Base-by-base conservation (phyloP, 805 yeast species). In the Kodamaea restingae region DNA sequence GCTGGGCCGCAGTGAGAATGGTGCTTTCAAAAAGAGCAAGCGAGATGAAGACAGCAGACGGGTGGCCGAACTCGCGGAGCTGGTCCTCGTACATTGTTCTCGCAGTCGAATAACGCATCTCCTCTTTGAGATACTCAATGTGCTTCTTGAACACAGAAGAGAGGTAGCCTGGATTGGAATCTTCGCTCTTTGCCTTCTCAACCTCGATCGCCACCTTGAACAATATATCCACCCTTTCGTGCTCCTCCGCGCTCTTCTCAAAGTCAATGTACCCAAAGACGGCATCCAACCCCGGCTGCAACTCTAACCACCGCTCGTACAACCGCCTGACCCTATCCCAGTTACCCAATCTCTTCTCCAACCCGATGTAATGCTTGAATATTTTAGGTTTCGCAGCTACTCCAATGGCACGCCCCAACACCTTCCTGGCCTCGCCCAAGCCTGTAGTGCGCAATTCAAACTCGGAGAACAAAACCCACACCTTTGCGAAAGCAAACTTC, bases 261-360 rank as follows among this genome's bases (percentile, higher is more conserved):
- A 90, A 70, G 3, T 71, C 72, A 1, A 90, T 81, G 61, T 78
- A 88, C 4, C 72, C 70, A 3, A 74, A 51, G 82, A 97, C 80
- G 0, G 75, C 67, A 3, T 35, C 29, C 4, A 42, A 15, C 4
- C 39, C 38, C 11, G 30, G 31, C 14, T 28, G 32, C n/a, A 45
- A 17, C 46, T 78, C 81, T n/a, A 85, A 46, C 63, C 74, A 76
- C 51, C 77, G 80, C 46, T 81, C 85, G 55, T 78, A 88, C 3
- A 93, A 52, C 54, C 65, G 78, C 22, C 98, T 64, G 6, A 83
- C 88, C 25, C 96, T 62, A 44, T 84, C 95, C 68, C 84, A 84
- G 50, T 88, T 93, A 26, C 84, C 84, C 33, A 90, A 56, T 38
- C 69, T 63, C 27, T 65, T 65, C 54, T 91, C 97, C 25, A 88